Conservation (phyloP, 768 basidiomycete species). For the Boletus rubescentipes region DNA sequence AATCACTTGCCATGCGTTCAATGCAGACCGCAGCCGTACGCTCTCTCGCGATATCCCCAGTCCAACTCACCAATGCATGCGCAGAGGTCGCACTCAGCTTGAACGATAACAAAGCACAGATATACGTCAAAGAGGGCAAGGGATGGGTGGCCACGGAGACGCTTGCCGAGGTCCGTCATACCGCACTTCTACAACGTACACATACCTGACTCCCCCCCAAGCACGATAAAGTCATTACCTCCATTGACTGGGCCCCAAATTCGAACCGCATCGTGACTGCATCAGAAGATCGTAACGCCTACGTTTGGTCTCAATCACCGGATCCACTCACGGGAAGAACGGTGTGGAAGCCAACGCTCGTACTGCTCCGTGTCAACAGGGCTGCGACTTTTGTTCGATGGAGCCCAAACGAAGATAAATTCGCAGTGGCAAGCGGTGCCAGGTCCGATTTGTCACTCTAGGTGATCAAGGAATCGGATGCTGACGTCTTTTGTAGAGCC, state of each 20-base stretch:
- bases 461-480: not conserved
- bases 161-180: slow-evolving; percentile 69
- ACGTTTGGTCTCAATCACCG: slow-evolving; percentile 89
- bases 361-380: slow-evolving; percentile 90
- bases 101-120: slow-evolving; percentile 86
- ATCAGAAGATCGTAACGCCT: slow-evolving; percentile 98
- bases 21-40: slow-evolving; percentile 82
- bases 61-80: slow-evolving; percentile 7
- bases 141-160: slow-evolving; percentile 75
- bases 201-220: slow-evolving; percentile 31
- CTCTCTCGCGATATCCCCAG: slow-evolving; percentile 14
- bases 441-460: slow-evolving; percentile 45
- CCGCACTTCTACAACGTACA: not conserved
- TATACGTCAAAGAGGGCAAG: slow-evolving; percentile 64
- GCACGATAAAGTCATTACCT: slow-evolving; percentile 98
- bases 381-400: slow-evolving; percentile 94
- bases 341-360: slow-evolving; percentile 95
- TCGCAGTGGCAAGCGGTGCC: slow-evolving; percentile 96
- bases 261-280: slow-evolving; percentile 98
- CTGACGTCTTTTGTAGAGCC: slow-evolving; percentile 49
- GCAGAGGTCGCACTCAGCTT: slow-evolving; percentile 89
- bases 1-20: slow-evolving; percentile 90
- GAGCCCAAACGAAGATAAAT: slow-evolving; percentile 98
- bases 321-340: slow-evolving; percentile 69
- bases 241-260: slow-evolving; percentile 97